Evolutionary conservation across 108 stramenopile species (phyloP), one percentile per base, ranked within the genome.

Genomic region (Cylindrotheca fusiformis): DNA sequence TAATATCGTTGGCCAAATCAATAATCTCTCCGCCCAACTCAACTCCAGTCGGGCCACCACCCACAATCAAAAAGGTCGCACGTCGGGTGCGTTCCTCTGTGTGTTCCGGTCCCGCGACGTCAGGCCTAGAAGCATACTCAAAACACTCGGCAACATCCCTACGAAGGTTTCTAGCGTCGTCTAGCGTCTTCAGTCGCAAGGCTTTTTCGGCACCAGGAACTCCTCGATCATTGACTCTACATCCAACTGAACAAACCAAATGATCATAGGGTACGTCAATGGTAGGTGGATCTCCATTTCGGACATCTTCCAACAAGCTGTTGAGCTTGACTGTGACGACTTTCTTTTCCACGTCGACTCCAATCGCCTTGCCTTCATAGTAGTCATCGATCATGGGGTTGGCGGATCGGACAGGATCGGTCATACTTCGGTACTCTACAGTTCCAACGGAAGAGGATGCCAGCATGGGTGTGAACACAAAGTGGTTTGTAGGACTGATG

Each of bases 381-480:
- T 77, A 84, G 25, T 74, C 32, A 19, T 69, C 55, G 59, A 79
- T 72, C 63, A 78, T 55, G 26, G 64, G 64, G 73, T 84, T 83
- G 55, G 77, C 62, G 2, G 75, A 52, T 1, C 86, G 71, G n/a
- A 85, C 77, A 12, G 82, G 60, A 55, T 91, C 86, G 24, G 82
- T 82, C 79, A 87, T 87, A 61, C 80, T 79, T 21, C 84, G 58
- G 52, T 82, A 81, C 58, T 88, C 85, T 4, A 85, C 78, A 0
- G 84, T 87, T 0, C 90, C 90, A 12, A 86, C 83, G 10, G 80
- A 52, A 1, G 86, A 75, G 32, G 69, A 71, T 0, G 86, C 84
- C 29, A 91, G 49, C 90, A 91, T 74, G 23, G 90, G 90, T 31
- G 87, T 88, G 58, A 90, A 90, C 19, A 91, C 83, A 69, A 91